A percentile compares a stretch with the other conserved stretches of the same genome.
phyloP scores from a whole-genome alignment of 306 rosid genomes.

The Rosa persica region DNA sequence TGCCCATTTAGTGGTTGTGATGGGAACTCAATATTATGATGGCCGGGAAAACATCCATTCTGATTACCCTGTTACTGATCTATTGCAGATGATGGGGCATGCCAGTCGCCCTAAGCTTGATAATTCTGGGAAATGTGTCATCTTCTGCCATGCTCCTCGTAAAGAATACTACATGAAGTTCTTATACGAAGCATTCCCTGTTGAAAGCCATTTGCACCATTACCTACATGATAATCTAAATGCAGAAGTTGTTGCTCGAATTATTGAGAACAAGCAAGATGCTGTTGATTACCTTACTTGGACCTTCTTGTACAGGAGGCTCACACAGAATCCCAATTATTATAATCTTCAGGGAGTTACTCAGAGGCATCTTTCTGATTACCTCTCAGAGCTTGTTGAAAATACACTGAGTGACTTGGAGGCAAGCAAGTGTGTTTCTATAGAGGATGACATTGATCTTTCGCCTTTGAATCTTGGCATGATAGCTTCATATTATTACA shows the following conservation, averaged over 20 bases:
- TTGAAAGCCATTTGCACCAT: constrained; percentile 93
- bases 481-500: constrained; percentile 91
- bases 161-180: constrained; percentile 95
- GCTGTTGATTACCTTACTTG: constrained; percentile 97
- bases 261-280: constrained; percentile 93
- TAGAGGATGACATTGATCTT: constrained; percentile 82
- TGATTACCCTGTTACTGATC: constrained; percentile 93
- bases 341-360: constrained; percentile 97
- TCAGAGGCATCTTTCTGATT: constrained; percentile 94
- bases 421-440: constrained; percentile 74
- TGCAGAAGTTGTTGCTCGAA: constrained; percentile 85
- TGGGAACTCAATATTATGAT: constrained; percentile 96
- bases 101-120: constrained; percentile 91
- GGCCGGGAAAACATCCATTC: constrained; percentile 91
- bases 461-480: constrained; percentile 85
- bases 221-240: constrained; percentile 85
- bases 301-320: constrained; percentile 98
- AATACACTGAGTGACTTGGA: constrained; percentile 81
- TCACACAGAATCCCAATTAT: constrained; percentile 92
- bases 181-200: constrained; percentile 93
- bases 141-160: constrained; percentile 93
- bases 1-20: constrained; percentile 94
- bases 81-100: constrained; percentile 98
- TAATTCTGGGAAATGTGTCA: constrained; percentile 91
- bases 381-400: constrained; percentile 92